A percentile compares a stretch with the other conserved stretches of the same genome.
Conservation (phyloP, 225 moss, liverwort and hornwort species). For the Pseudisothecium myosuroides region DNA sequence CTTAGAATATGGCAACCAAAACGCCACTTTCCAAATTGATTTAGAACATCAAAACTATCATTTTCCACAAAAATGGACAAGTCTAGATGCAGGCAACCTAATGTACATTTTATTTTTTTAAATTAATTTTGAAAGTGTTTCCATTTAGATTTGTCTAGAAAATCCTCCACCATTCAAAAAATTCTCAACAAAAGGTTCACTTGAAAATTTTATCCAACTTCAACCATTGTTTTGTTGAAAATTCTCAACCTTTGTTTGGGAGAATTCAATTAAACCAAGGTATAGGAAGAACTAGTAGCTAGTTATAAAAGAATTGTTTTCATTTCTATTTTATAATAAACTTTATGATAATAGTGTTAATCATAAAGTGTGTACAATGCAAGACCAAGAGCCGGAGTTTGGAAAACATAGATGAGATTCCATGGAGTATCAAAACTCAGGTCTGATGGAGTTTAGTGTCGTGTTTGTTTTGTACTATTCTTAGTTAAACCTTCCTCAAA, state of each 20-base stretch:
- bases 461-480: too few relatives aligned
- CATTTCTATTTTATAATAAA: too few relatives aligned
- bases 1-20: not conserved
- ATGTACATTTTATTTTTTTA: not conserved
- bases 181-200: too few relatives aligned
- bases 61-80: not conserved
- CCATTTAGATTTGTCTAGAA: not conserved
- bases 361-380: too few relatives aligned
- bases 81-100: fast-evolving
- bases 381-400: too few relatives aligned
- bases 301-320: not conserved
- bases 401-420: too few relatives aligned
- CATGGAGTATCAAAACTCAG: too few relatives aligned
- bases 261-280: not conserved
- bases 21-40: not conserved
- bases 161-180: not conserved
- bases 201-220: not conserved
- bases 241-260: fast-evolving
- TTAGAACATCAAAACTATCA: not conserved
- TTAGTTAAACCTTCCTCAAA: too few relatives aligned
- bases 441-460: too few relatives aligned
- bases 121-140: not conserved
- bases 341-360: too few relatives aligned
- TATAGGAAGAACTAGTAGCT: not conserved
- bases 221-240: not conserved